phyloP scores from a whole-genome alignment of 495 filamentous ascomycete species.

The Cetradonia linearis region DNA sequence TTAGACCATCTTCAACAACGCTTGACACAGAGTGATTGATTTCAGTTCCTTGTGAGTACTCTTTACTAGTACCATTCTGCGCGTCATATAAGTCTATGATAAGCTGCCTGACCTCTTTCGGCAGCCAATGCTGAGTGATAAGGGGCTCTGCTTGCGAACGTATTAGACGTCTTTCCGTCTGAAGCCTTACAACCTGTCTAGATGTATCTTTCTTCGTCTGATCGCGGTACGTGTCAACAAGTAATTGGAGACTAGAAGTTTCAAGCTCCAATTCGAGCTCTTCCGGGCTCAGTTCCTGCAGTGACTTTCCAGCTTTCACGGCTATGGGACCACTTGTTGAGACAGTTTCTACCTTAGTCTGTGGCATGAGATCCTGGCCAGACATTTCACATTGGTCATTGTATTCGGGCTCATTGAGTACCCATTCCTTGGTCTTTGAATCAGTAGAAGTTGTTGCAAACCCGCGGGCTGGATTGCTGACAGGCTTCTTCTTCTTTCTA shows the following conservation, averaged over 20 bases:
- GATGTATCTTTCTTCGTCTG: constrained; percentile 57
- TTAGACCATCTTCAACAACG: constrained; percentile 57
- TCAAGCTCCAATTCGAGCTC: constrained; percentile 78
- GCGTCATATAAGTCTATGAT: constrained; percentile 47
- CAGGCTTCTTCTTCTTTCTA: constrained; percentile 81
- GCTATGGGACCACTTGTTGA: not conserved
- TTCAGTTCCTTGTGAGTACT: constrained; percentile 27
- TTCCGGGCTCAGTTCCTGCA: constrained; percentile 58
- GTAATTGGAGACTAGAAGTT: constrained; percentile 65
- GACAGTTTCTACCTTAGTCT: not conserved
- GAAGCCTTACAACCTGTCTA: constrained; percentile 59
- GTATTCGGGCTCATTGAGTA: not conserved
- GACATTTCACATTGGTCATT: not conserved
- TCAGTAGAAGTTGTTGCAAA: constrained; percentile 87
- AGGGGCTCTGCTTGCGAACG: constrained; percentile 61
- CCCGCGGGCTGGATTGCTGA: constrained; percentile 73
- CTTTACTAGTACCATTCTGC: constrained; percentile 30
- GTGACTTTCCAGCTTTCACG: constrained; percentile 24
- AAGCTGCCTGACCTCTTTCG: constrained; percentile 64
- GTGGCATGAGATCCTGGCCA: not conserved
- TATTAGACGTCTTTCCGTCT: constrained; percentile 69
- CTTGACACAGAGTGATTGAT: not conserved
- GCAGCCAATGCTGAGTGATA: constrained; percentile 66
- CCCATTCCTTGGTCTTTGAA: constrained; percentile 48
- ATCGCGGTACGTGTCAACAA: constrained; percentile 69